Evolutionary conservation across 352 stramenopile genomes (phyloP), one percentile per base, ranked within the genome.

Genomic region (Globisporangium mamillatum): DNA sequence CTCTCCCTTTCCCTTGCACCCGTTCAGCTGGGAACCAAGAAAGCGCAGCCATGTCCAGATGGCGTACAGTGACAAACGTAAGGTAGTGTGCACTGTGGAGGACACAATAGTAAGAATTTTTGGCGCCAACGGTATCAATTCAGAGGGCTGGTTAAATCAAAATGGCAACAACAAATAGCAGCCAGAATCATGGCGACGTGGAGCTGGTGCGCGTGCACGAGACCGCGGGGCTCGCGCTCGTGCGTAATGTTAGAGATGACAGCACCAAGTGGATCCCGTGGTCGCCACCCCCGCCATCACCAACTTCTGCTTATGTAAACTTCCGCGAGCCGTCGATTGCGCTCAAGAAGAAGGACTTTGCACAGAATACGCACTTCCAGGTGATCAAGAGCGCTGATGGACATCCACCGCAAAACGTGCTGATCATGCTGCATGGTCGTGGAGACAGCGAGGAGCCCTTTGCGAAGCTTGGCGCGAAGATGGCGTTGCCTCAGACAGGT

Each of bases 401-500:
- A 4, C 57, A 76, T 18, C 54, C 72, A 36, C 63, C 76, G 50
- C 78, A 92, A 59, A 92, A 90, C 56, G 27, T 90, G 27, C 66
- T 91, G 6, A 29, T 92, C 34, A 78, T 91, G 63, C 69, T 92
- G 22, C 84, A 92, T 32, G 84, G 82, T 3, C 80, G 79, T 32
- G 84, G 84, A 6, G 82, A 89, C 64, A 86, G 74, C 29, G 75
- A 84, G n/a, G 70, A 65, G 20, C 76, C 76, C 12, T 92, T 92
- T 34, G 74, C 79, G 12, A 70, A 67, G 36, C 72, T 92, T 3
- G 84, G 73, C 9, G 62, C 71, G 34, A 67, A 81, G 56, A 90
- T 90, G 82, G 82, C 69, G 10, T 66, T 90, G 20, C 84, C 84
- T 12, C 84, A 91, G 66, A 91, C 84, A 72, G 84, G 84, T 92